Conservation (phyloP, 768 basidiomycete species). For the Collybia sordida region DNA sequence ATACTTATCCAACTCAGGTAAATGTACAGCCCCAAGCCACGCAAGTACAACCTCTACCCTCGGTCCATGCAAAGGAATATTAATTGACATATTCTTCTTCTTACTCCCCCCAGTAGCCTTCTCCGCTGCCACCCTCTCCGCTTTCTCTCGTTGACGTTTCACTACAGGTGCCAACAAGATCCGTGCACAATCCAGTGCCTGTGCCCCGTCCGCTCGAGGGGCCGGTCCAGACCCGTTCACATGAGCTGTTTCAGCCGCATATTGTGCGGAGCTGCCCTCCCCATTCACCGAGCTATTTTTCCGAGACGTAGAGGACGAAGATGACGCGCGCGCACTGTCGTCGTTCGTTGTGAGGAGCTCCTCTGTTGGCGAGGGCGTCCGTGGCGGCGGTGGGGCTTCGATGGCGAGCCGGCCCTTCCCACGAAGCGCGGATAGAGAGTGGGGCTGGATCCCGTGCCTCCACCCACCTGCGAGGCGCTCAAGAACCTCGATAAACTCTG, state of each 20-base stretch:
- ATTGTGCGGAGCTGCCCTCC: constrained; percentile 18
- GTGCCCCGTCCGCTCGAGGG: constrained; percentile 40
- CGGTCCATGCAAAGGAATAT: constrained; percentile 83
- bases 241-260: constrained; percentile 14
- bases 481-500: constrained; percentile 83
- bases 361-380: constrained; percentile 24
- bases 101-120: constrained; percentile 42
- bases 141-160: constrained; percentile 60
- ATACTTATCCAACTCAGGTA: constrained; percentile 64
- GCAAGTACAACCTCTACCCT: constrained; percentile 84
- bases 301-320: constrained; percentile 18
- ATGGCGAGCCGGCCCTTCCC: constrained; percentile 46
- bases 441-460: constrained; percentile 62
- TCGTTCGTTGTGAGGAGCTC: constrained; percentile 10
- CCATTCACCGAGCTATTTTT: constrained; percentile 23
- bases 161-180: constrained; percentile 73
- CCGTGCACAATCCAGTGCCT: constrained; percentile 65
- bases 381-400: constrained; percentile 31
- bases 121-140: constrained; percentile 50
- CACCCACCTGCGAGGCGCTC: constrained; percentile 81
- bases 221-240: constrained; percentile 12
- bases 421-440: constrained; percentile 41
- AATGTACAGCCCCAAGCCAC: constrained; percentile 80
- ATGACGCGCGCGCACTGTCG: constrained; percentile 12
- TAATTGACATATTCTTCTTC: constrained; percentile 68